A percentile compares a stretch with the other conserved stretches of the same genome.
These are phyloP conservation scores for Candida namnaoensis DNA, from an alignment of 805 yeast genomes.

Conservation along the genomic window DNA sequence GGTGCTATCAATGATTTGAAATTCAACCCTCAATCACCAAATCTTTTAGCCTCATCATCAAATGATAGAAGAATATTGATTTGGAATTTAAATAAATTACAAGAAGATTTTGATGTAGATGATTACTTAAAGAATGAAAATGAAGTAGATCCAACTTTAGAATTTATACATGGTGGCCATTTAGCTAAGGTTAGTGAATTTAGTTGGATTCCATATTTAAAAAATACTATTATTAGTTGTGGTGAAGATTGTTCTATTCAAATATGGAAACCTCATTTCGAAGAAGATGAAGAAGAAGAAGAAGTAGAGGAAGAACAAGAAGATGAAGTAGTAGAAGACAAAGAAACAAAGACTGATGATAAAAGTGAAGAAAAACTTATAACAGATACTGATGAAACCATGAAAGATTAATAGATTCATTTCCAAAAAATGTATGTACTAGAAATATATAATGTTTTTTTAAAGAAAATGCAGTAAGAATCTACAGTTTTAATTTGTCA, in stretches of 20 bases:
- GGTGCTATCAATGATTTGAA: constrained; percentile 46
- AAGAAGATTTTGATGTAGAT: constrained; percentile 44
- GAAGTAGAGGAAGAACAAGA: constrained; percentile 21
- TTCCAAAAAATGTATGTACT: neutral
- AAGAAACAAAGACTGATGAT: constrained; percentile 4
- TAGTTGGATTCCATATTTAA: constrained; percentile 55
- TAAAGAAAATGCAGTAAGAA: no score
- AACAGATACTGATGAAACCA: neutral
- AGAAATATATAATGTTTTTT: no score
- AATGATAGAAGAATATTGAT: constrained; percentile 63
- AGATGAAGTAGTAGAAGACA: constrained; percentile 4
- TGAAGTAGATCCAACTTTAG: constrained; percentile 63
- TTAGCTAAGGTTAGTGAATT: constrained; percentile 59
- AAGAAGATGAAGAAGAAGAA: constrained; percentile 29
- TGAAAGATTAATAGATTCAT: neutral
- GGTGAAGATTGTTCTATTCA: constrained; percentile 74
- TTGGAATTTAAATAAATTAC: constrained; percentile 65
- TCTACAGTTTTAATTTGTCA: no score
- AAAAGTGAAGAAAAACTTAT: neutral
- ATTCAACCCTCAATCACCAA: constrained; percentile 42
- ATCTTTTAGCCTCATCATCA: constrained; percentile 45
- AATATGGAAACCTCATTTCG: constrained; percentile 50
- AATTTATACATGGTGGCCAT: constrained; percentile 84
- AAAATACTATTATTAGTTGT: constrained; percentile 52
- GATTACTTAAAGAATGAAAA: constrained; percentile 46